Conservation (phyloP, 306 rosid species). For the Malus asiatica region DNA sequence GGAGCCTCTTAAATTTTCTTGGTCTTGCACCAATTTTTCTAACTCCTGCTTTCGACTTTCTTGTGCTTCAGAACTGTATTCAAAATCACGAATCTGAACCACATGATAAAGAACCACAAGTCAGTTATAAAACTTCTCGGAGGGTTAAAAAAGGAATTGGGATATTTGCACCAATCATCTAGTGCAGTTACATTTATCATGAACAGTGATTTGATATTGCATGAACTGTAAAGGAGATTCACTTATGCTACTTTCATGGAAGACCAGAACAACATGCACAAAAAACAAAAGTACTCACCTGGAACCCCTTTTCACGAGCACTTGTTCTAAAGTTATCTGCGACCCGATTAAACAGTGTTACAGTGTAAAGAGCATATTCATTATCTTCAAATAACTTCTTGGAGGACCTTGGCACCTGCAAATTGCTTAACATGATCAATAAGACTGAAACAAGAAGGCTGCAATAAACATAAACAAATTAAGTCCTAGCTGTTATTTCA, state of each 20-base stretch:
- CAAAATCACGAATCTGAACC: conserved; percentile 82
- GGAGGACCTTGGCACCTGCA: conserved; percentile 88
- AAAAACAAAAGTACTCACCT: conserved; percentile 42
- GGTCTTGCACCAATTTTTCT: conserved; percentile 71
- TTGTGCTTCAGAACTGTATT: conserved; percentile 72
- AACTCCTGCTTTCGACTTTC: conserved; percentile 70
- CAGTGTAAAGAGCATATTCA: conserved; percentile 85
- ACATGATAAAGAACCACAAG: conserved; percentile 18
- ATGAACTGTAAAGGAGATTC: not conserved
- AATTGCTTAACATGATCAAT: conserved; percentile 27
- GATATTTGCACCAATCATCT: conserved; percentile 9
- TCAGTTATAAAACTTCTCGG: conserved; percentile 7
- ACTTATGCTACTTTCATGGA: conserved; percentile 5
- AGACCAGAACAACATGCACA: conserved; percentile 6
- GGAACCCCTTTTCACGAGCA: conserved; percentile 83
- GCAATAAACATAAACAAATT: not conserved
- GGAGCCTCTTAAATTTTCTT: conserved; percentile 73
- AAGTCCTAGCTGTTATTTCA: conserved; percentile 11
- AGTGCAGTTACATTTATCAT: not conserved
- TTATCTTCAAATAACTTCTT: conserved; percentile 86
- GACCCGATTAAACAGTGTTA: conserved; percentile 73
- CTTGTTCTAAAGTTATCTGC: conserved; percentile 84
- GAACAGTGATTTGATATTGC: not conserved
- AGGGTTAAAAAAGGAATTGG: not conserved
- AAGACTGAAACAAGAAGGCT: conserved; percentile 18